These are phyloP conservation scores for Epichloe gansuensis DNA, from an alignment of 2,329 filamentous ascomycete species.

Conservation along the genomic window DNA sequence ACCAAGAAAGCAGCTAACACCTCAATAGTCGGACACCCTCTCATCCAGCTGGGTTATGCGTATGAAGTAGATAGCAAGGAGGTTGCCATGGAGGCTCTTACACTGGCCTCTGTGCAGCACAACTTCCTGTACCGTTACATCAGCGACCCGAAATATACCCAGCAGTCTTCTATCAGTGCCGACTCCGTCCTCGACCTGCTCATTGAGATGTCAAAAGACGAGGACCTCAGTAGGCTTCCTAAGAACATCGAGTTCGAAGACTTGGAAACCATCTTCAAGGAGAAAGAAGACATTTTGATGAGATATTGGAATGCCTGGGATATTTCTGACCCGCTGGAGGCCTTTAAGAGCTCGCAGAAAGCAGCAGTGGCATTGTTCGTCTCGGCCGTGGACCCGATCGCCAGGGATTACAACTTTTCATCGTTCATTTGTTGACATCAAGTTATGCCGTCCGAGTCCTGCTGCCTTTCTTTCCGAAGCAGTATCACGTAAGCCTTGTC, in stretches of 20 bases:
- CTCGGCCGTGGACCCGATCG: conserved; percentile 42
- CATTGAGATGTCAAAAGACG: conserved; percentile 54
- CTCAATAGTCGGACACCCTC: conserved; percentile 63
- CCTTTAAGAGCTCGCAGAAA: conserved; percentile 63
- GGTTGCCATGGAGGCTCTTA: conserved; percentile 78
- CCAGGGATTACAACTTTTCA: conserved; percentile 69
- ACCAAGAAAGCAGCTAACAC: conserved; percentile 9
- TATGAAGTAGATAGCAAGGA: conserved; percentile 80
- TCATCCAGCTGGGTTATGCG: conserved; percentile 94
- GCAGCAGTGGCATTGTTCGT: conserved; percentile 50
- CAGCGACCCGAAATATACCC: conserved; percentile 63
- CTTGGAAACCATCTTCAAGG: conserved; percentile 53
- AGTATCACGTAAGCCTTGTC: conserved; percentile 62
- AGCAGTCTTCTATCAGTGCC: conserved; percentile 45
- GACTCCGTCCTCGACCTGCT: conserved; percentile 60
- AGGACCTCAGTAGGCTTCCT: conserved; percentile 57
- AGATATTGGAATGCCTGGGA: conserved; percentile 90
- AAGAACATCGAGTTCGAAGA: conserved; percentile 46
- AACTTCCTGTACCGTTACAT: conserved; percentile 52
- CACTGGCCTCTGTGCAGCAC: conserved; percentile 48
- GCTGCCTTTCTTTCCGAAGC: conserved; percentile 61
- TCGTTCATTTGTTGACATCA: conserved; percentile 71
- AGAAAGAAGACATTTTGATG: conserved; percentile 58
- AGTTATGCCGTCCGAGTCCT: conserved; percentile 83
- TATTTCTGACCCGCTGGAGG: conserved; percentile 54